Evolutionary conservation across 2,329 filamentous ascomycete species (phyloP).

Genomic region (Sarocladium oryzae): DNA sequence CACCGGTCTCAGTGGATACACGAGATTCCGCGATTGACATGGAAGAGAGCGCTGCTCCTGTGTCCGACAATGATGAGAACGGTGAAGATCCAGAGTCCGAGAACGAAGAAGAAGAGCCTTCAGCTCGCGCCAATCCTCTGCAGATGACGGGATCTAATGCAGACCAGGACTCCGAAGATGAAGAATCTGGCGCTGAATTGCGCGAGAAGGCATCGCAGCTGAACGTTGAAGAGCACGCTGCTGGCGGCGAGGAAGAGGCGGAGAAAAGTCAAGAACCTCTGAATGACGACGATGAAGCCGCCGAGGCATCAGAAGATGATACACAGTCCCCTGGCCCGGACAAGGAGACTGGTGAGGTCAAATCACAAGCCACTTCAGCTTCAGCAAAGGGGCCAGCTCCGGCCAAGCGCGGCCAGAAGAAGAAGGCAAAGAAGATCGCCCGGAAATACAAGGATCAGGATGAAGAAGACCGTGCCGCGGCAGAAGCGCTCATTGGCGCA

Average conservation of each 20-base stretch:
- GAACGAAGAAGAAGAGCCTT: slow-evolving; percentile 22
- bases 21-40: not conserved
- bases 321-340: slow-evolving; percentile 1
- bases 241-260: not conserved
- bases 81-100: slow-evolving; percentile 22
- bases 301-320: slow-evolving; percentile 12
- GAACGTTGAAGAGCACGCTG: slow-evolving; percentile 12
- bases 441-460: slow-evolving; percentile 91
- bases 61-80: slow-evolving; percentile 18
- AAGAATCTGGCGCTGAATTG: slow-evolving; percentile 19
- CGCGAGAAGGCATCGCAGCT: slow-evolving; percentile 20
- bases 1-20: not conserved
- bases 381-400: slow-evolving; percentile 32
- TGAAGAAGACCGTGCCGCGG: slow-evolving; percentile 80
- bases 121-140: slow-evolving; percentile 30
- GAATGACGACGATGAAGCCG: slow-evolving; percentile 30
- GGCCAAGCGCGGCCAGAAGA: slow-evolving; percentile 66
- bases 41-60: slow-evolving; percentile 14
- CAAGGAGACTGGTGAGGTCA: slow-evolving; percentile 18
- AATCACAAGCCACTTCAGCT: slow-evolving; percentile 15
- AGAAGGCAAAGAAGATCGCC: slow-evolving; percentile 81
- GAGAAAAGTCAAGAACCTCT: slow-evolving; percentile 18
- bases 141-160: slow-evolving; percentile 21
- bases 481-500: slow-evolving; percentile 81
- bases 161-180: slow-evolving; percentile 15